Percentiles rank a stretch among this genome's conserved stretches.
phyloP scores from a whole-genome alignment of 345 rosid species.

The Populus euphratica region DNA sequence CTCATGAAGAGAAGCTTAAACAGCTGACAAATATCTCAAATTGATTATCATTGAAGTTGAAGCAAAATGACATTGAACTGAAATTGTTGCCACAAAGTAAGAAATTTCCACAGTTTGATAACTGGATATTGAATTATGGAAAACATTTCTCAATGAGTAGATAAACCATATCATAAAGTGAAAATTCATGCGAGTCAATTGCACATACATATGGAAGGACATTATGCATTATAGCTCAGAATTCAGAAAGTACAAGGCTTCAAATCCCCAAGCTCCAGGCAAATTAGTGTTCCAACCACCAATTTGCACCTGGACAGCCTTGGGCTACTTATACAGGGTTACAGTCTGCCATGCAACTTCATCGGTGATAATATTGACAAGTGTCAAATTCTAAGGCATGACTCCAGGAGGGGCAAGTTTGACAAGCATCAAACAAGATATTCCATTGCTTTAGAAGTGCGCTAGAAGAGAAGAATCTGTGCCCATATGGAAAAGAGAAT shows the following conservation, averaged over 20 bases:
- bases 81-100: neutral
- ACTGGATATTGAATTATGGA: neutral
- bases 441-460: neutral
- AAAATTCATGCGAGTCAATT: neutral
- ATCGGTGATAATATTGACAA: neutral
- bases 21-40: neutral
- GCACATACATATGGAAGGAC: neutral
- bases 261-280: neutral
- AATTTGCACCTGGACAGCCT: neutral
- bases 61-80: neutral
- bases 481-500: neutral
- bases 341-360: neutral
- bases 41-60: neutral
- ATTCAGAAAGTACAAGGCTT: neutral
- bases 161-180: neutral
- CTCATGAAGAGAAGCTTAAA: neutral
- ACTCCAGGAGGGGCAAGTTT: neutral
- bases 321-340: neutral
- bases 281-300: neutral
- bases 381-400: neutral
- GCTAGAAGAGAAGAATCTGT: neutral
- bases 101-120: neutral
- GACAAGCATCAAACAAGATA: neutral
- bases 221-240: neutral
- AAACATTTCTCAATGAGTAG: neutral